Evolutionary conservation across 345 rosid genomes (phyloP).

Genomic region (Salix viminalis): DNA sequence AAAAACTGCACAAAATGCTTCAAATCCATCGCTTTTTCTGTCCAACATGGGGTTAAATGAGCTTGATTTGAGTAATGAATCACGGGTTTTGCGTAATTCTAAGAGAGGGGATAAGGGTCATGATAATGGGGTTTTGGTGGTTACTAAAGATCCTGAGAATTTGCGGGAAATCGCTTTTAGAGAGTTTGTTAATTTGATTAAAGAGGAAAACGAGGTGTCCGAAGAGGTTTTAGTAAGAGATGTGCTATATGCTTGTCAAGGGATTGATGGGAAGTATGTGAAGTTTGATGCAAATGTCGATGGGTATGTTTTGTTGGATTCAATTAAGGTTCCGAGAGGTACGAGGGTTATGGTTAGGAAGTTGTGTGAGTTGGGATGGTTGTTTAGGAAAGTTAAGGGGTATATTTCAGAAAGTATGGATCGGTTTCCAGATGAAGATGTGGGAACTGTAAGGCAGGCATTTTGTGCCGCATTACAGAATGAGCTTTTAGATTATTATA

Average conservation of each 20-base stretch:
- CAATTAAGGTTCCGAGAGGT: slow-evolving; percentile 61
- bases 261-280: slow-evolving; percentile 85
- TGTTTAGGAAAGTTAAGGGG: slow-evolving; percentile 79
- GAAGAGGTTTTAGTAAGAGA: slow-evolving; percentile 89
- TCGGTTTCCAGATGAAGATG: slow-evolving; percentile 69
- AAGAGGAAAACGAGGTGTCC: slow-evolving; percentile 81
- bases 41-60: slow-evolving; percentile 55
- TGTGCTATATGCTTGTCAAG: slow-evolving; percentile 87
- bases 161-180: slow-evolving; percentile 66
- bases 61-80: slow-evolving; percentile 22
- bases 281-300: slow-evolving; percentile 59
- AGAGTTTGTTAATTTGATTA: slow-evolving; percentile 65
- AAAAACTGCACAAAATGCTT: slow-evolving; percentile 29
- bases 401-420: slow-evolving; percentile 78
- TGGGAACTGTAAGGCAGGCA: slow-evolving; percentile 93
- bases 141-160: slow-evolving; percentile 74
- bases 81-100: slow-evolving; percentile 26
- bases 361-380: slow-evolving; percentile 94
- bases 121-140: slow-evolving; percentile 71
- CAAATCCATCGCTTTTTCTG: slow-evolving; percentile 41
- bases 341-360: slow-evolving; percentile 68
- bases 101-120: slow-evolving; percentile 42
- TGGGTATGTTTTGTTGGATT: slow-evolving; percentile 61
- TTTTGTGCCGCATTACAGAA: slow-evolving; percentile 94
- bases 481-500: slow-evolving; percentile 81